Percentiles rank a stretch among this genome's conserved stretches.
Evolutionary conservation across 2,329 filamentous ascomycete genomes (phyloP).

Genomic region (Fusarium sp.): DNA sequence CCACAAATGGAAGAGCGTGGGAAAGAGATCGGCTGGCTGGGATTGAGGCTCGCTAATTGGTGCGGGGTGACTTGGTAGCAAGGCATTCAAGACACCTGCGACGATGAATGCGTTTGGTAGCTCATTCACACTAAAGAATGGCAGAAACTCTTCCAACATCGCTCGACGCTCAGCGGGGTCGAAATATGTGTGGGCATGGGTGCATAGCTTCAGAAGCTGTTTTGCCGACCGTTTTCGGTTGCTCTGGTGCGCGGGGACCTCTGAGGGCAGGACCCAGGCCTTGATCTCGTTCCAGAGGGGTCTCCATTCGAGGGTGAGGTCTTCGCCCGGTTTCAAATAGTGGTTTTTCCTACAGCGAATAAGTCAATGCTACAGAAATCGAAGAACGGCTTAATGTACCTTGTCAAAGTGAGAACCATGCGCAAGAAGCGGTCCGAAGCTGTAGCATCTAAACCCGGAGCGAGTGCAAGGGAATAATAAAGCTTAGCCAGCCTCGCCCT

Average conservation of each 20-base stretch:
- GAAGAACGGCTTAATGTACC: constrained; percentile 68
- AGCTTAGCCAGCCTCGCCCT: constrained; percentile 88
- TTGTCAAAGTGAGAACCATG: constrained; percentile 97
- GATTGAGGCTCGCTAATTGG: constrained; percentile 80
- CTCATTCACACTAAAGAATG: constrained; percentile 94
- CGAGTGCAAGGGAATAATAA: constrained; percentile 93
- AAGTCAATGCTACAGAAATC: constrained; percentile 25
- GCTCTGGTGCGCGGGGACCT: constrained; percentile 77
- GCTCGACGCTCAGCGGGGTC: constrained; percentile 87
- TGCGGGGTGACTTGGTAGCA: constrained; percentile 87
- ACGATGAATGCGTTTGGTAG: constrained; percentile 94
- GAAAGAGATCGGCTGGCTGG: constrained; percentile 90
- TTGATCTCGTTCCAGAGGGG: constrained; percentile 95
- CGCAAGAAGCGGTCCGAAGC: constrained; percentile 92
- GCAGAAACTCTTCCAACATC: constrained; percentile 85
- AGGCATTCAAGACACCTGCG: constrained; percentile 86
- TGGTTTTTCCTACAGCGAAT: constrained; percentile 81
- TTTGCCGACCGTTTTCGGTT: constrained; percentile 70
- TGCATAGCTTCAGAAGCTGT: constrained; percentile 87
- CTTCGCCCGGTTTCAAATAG: constrained; percentile 91
- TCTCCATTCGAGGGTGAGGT: constrained; percentile 93
- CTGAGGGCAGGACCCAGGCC: constrained; percentile 87
- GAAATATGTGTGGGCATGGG: constrained; percentile 93
- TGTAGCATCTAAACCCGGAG: constrained; percentile 86
- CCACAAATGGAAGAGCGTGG: constrained; percentile 97